These are phyloP conservation scores for Wickerhamiella galacta DNA, from an alignment of 805 yeast species.

Conservation along the genomic window DNA sequence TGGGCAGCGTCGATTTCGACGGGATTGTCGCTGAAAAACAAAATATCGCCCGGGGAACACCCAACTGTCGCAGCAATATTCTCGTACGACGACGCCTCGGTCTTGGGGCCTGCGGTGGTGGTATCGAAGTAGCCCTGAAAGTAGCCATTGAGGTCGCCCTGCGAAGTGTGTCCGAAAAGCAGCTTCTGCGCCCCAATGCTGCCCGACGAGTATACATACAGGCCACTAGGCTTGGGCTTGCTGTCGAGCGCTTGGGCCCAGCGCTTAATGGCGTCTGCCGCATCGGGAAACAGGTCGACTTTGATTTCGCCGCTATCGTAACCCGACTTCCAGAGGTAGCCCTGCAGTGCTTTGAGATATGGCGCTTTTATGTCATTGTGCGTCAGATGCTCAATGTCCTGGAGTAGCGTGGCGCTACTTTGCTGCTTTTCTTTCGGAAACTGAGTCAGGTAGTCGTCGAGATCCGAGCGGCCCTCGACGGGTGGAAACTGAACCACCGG, in stretches of 20 bases:
- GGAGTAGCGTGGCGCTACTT: conserved; percentile 22
- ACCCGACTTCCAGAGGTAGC: conserved; percentile 67
- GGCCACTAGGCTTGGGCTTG: conserved; percentile 12
- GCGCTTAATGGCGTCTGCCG: conserved; percentile 35
- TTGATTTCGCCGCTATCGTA: conserved; percentile 56
- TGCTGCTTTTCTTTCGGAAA: conserved; percentile 29
- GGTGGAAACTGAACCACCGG: conserved; percentile 16
- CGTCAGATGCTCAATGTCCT: conserved; percentile 43
- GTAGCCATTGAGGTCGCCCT: conserved; percentile 27
- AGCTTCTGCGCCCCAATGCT: conserved; percentile 74
- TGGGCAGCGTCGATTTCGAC: conserved; percentile 63
- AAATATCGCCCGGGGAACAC: conserved; percentile 21
- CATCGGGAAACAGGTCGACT: conserved; percentile 68
- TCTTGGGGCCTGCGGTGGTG: conserved; percentile 63
- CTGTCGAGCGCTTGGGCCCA: conserved; percentile 20
- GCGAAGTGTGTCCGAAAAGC: conserved; percentile 43
- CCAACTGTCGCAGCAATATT: conserved; percentile 33
- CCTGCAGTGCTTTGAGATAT: conserved; percentile 62
- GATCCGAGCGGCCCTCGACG: conserved; percentile 10
- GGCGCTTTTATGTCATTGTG: conserved; percentile 60
- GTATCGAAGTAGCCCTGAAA: conserved; percentile 71
- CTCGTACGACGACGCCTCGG: conserved; percentile 37
- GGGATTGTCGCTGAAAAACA: conserved; percentile 70
- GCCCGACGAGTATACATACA: conserved; percentile 80
- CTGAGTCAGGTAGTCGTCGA: conserved; percentile 22